Evolutionary conservation across 495 filamentous ascomycete species (phyloP), one percentile per base, ranked within the genome.

Genomic region (Lepraria neglecta): DNA sequence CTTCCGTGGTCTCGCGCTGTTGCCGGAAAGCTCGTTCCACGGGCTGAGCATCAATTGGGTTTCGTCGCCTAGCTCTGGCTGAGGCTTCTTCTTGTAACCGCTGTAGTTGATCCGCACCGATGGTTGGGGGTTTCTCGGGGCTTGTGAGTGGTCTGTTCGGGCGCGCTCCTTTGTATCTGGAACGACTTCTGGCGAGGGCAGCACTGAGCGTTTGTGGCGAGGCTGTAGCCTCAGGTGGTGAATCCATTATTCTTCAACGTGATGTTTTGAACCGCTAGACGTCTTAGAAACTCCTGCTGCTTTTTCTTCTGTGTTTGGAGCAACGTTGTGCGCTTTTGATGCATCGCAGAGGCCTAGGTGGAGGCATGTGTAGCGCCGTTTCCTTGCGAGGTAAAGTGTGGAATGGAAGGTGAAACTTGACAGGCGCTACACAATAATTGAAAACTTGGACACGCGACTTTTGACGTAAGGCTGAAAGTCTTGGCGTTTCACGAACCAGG

Each of bases 161-260:
- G 19, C 51, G 60, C 38, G 47, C 48, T 35, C 57, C 61, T 55
- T 66, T 68, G 66, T 68, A 68, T 56, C 66, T 59, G 31, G 66
- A 68, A 38, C 54, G 24, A 50, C 66, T 68, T 31, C 66, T 56
- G 45, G 61, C 61, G 35, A 68, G 30, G 35, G 31, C 35, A 31
- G 17, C 35, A 33, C 51, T 38, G 17, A 54, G 31, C 17, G 51
- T 35, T 10, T 54, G 51, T 24, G 51, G 35, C 31, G 51, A 54
- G 31, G 51, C 30, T 54, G 51, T 24, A 35, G 51, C 30, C 51
- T 35, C 31, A 54, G 51, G 35, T 35, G 51, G 19, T 24, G 31
- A 33, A 54, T 21, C 10, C 51, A 54, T 54, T 38, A 2, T 54
- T 38, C 1, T 54, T 54, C 31, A 35, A 21, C 27, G 30, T 54